These are phyloP conservation scores for Gynostemma pentaphyllum DNA, from an alignment of 306 rosid genomes.

Conservation along the genomic window DNA sequence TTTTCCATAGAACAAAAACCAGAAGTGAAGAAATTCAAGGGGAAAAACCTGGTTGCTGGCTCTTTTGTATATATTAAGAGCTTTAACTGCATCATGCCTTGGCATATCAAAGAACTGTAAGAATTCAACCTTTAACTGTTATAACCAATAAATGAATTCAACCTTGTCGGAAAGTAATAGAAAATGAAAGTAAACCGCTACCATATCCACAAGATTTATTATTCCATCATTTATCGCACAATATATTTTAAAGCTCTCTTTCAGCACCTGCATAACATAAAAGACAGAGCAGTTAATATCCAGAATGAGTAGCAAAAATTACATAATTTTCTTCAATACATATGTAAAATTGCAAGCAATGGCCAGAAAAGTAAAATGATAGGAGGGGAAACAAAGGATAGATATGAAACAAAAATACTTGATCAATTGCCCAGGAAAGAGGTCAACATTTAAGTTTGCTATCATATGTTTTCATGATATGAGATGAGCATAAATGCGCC, in stretches of 20 bases:
- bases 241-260: slow-evolving; percentile 95
- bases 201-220: slow-evolving; percentile 92
- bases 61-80: slow-evolving; percentile 63
- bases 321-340: not conserved
- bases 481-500: not conserved
- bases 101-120: slow-evolving; percentile 88
- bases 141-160: not conserved
- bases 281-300: not conserved
- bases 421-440: not conserved
- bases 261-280: slow-evolving; percentile 39
- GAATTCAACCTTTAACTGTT: slow-evolving; percentile 12
- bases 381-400: not conserved
- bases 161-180: slow-evolving; percentile 11
- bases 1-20: slow-evolving; percentile 2
- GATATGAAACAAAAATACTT: not conserved
- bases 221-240: slow-evolving; percentile 92
- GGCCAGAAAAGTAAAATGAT: not conserved
- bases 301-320: slow-evolving; percentile 2
- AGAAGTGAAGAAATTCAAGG: slow-evolving; percentile 2
- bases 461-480: not conserved
- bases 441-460: not conserved
- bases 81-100: slow-evolving; percentile 73
- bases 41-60: slow-evolving; percentile 70
- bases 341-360: not conserved
- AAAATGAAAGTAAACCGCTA: slow-evolving; percentile 26